Conservation (phyloP, 2,329 filamentous ascomycete genomes). For the Cercospora sesami region DNA sequence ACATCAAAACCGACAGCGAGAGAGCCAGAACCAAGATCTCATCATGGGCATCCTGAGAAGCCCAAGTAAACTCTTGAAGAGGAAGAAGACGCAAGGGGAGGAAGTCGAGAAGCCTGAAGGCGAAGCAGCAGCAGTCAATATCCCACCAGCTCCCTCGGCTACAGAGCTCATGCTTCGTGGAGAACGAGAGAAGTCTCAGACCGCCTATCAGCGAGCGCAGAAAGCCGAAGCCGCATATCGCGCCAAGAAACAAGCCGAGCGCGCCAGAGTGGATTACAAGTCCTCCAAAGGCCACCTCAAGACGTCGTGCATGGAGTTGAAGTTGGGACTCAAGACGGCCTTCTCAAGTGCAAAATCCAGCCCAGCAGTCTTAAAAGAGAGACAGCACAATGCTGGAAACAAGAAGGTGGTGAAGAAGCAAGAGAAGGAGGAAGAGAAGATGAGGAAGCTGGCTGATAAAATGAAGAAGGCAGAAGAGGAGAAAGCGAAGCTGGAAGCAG, state of each 20-base stretch:
- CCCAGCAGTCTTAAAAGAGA: slow-evolving; percentile 13
- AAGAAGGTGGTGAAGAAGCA: slow-evolving; percentile 11
- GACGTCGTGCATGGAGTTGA: slow-evolving; percentile 16
- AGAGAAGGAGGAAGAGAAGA: slow-evolving; percentile 16
- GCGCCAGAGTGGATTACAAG: slow-evolving; percentile 19
- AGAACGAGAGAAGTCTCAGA: slow-evolving; percentile 20
- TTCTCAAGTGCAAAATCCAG: neutral
- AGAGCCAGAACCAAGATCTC: neutral
- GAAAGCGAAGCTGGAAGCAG: slow-evolving; percentile 12
- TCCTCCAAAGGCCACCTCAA: slow-evolving; percentile 23
- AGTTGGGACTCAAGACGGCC: slow-evolving; percentile 15
- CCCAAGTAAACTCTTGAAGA: slow-evolving; percentile 11
- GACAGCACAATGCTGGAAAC: slow-evolving; percentile 9
- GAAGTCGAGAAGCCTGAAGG: slow-evolving; percentile 6
- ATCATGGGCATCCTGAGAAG: slow-evolving; percentile 16
- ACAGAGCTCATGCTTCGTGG: slow-evolving; percentile 20
- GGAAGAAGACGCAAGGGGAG: neutral
- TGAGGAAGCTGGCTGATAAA: slow-evolving; percentile 12
- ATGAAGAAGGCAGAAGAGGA: slow-evolving; percentile 17
- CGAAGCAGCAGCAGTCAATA: neutral
- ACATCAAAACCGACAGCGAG: neutral
- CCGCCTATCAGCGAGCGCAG: slow-evolving; percentile 15
- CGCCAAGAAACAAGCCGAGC: slow-evolving; percentile 17
- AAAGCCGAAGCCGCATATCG: slow-evolving; percentile 23
- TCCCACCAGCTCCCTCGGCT: slow-evolving; percentile 22